Conservation (phyloP, 495 filamentous ascomycete genomes). For the Aspergillus kassunensis region DNA sequence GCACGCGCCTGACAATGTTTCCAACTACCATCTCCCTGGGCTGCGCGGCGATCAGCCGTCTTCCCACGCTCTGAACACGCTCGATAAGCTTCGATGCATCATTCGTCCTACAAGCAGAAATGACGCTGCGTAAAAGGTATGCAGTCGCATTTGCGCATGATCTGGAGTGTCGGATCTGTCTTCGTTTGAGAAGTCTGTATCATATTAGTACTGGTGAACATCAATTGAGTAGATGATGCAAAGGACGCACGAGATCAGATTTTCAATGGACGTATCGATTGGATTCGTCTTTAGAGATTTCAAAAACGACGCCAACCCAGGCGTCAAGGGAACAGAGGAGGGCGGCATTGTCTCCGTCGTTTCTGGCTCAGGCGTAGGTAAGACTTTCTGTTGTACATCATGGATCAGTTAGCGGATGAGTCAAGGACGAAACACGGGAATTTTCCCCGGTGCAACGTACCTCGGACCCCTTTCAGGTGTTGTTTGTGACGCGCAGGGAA, state of each 20-base stretch:
- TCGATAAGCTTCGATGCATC: conserved; percentile 75
- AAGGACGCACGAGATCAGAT: conserved; percentile 66
- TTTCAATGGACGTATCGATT: conserved; percentile 76
- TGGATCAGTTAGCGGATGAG: conserved; percentile 8
- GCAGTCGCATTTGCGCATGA: conserved; percentile 88
- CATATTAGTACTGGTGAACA: conserved; percentile 8
- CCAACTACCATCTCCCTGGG: conserved; percentile 87
- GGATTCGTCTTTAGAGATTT: conserved; percentile 68
- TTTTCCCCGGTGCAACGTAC: neutral
- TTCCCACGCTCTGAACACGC: conserved; percentile 70
- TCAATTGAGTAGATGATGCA: neutral
- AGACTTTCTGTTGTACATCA: conserved; percentile 1
- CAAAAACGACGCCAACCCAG: conserved; percentile 69
- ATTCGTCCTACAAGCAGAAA: conserved; percentile 60
- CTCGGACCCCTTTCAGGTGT: neutral
- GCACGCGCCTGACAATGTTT: conserved; percentile 84
- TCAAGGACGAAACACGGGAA: neutral
- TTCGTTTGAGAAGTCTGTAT: conserved; percentile 74
- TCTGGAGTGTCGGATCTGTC: conserved; percentile 82
- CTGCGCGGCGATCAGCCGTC: conserved; percentile 70
- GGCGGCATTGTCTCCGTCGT: conserved; percentile 42
- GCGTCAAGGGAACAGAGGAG: conserved; percentile 49
- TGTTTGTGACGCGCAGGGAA: neutral
- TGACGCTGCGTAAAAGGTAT: conserved; percentile 77
- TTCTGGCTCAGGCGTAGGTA: neutral